These are phyloP conservation scores for Fusarium annulatum DNA, from an alignment of 2,329 filamentous ascomycete genomes.

Conservation along the genomic window DNA sequence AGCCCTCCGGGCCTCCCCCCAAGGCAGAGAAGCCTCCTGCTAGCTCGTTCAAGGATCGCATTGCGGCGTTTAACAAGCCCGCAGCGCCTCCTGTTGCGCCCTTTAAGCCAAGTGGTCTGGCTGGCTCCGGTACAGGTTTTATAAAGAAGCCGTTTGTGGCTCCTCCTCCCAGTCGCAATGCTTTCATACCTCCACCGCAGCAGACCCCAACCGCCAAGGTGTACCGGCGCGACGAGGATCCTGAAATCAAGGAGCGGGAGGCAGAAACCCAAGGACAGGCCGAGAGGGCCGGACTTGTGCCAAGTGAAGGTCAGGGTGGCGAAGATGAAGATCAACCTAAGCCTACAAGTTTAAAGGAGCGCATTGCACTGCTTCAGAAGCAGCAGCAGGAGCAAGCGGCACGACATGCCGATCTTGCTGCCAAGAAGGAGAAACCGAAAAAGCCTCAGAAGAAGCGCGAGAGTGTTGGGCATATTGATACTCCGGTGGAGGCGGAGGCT, in stretches of 20 bases:
- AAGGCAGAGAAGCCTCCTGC: conserved; percentile 76
- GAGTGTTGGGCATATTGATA: conserved; percentile 48
- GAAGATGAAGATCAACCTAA: conserved; percentile 86
- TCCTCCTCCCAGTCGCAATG: conserved; percentile 90
- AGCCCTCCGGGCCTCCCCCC: conserved; percentile 71
- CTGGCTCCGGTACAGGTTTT: conserved; percentile 71
- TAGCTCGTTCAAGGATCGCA: conserved; percentile 91
- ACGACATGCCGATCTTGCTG: conserved; percentile 79
- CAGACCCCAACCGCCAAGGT: conserved; percentile 78
- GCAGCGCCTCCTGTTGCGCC: conserved; percentile 88
- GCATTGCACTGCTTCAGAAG: conserved; percentile 92
- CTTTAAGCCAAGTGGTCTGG: conserved; percentile 80
- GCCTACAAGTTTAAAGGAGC: conserved; percentile 91
- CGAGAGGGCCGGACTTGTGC: conserved; percentile 72
- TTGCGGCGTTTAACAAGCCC: conserved; percentile 95
- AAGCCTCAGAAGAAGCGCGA: conserved; percentile 76
- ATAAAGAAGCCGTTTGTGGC: conserved; percentile 98
- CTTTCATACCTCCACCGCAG: conserved; percentile 82
- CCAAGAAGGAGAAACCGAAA: conserved; percentile 91
- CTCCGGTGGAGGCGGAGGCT: conserved; percentile 46
- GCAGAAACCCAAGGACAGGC: conserved; percentile 74
- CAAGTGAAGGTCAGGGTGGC: conserved; percentile 58
- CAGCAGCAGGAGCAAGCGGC: conserved; percentile 92
- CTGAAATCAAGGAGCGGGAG: conserved; percentile 73
- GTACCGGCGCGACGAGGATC: conserved; percentile 90